Evolutionary conservation across 345 rosid genomes (phyloP).

Genomic region (Salix suchowensis): DNA sequence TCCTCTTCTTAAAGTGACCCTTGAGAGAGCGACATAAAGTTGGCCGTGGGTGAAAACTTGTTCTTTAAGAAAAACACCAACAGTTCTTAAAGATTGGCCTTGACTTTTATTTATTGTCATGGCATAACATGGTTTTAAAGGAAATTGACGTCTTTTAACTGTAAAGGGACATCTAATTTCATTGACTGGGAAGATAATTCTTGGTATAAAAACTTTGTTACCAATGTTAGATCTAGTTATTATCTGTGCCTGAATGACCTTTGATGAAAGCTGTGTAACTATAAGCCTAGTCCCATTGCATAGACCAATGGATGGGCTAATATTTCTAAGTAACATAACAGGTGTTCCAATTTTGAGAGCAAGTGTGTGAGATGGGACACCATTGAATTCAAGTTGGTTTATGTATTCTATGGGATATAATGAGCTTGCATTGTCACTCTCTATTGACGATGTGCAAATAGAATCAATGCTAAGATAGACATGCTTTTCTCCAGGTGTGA

Average conservation of each 20-base stretch:
- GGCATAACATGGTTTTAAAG: neutral
- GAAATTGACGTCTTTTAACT: neutral
- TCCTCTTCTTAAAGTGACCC: neutral
- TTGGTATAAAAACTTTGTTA: neutral
- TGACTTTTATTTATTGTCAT: slow-evolving; percentile 1
- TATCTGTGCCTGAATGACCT: neutral
- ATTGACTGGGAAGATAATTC: neutral
- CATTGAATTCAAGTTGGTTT: neutral
- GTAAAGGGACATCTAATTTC: neutral
- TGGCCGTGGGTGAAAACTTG: neutral
- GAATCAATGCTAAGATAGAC: neutral
- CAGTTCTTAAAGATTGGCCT: neutral
- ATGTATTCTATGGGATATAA: slow-evolving; percentile 4
- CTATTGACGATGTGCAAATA: neutral
- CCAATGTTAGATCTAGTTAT: neutral
- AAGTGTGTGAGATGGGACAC: neutral
- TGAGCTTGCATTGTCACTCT: neutral
- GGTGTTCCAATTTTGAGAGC: slow-evolving; percentile 5
- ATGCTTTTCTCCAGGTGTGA: too few relatives aligned
- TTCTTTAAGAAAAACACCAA: neutral
- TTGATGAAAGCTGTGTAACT: neutral
- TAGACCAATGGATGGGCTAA: neutral
- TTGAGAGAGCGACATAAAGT: neutral
- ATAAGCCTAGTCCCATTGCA: slow-evolving; percentile 8
- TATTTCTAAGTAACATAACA: neutral